Base-by-base conservation (phyloP, 2,329 filamentous ascomycete species). In the Aspergillus pseudoviridinutans region DNA sequence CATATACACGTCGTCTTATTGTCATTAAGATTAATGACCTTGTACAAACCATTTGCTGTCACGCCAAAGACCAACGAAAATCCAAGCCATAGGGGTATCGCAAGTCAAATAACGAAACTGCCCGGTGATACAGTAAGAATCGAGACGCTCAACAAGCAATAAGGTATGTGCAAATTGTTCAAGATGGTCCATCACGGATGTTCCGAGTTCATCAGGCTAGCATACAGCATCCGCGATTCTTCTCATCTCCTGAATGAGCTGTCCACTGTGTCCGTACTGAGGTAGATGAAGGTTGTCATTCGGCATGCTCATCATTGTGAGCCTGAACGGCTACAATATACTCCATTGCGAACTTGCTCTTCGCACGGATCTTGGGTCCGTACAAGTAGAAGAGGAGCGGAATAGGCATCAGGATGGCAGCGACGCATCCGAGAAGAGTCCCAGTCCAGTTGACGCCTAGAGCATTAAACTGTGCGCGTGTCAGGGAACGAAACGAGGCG, bases 401-500 rank as follows among this genome's bases (percentile, higher is more conserved):
- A 24, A 75, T 67, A 0, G 71, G 72, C 20, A 72, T 64, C 47
- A 72, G 53, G n/a, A 66, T 42, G 1, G 65, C 60, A 1, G 71
- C 65, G 7, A 75, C 57, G 51, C 67, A 68, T 4, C 68, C 70
- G 10, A 72, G 63, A 17, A 73, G 51, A 1, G 70, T 72, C 32
- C 62, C 63, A 0, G 69, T 68, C 70, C 70, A 73, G 24, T 72
- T 66, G 12, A 72, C 57, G 3, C 68, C 68, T 25, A 72, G 50
- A 10, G 57, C 58, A n/a, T 82, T 61, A 61, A 82, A 82, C 81
- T 71, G 60, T 12, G 27, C n/a, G 25, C 38, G 2, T 49, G 44
- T 14, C 3, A 50, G 12, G 8, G 14, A 22, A 28, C 17, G n/a
- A 12, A 4, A 27, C 20, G n/a, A 50, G 14, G 28, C n/a, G 22